Evolutionary conservation across 306 rosid genomes (phyloP).

Genomic region (Benincasa hispida): DNA sequence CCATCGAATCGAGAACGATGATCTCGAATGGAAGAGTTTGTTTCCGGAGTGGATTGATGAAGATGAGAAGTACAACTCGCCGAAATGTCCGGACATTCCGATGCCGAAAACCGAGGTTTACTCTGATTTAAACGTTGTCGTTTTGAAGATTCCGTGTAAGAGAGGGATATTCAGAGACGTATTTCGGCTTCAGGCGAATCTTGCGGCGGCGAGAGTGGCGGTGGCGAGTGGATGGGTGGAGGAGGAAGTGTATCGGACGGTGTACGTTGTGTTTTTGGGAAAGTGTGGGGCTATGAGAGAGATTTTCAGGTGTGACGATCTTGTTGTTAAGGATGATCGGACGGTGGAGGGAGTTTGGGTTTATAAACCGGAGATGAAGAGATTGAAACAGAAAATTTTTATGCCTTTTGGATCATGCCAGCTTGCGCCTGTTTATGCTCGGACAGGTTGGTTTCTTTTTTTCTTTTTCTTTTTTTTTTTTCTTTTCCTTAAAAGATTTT

Average conservation of each 20-base stretch:
- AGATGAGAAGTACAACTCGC: slow-evolving; percentile 15
- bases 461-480: not conserved
- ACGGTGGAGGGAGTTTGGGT: slow-evolving; percentile 29
- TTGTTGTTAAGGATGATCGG: slow-evolving; percentile 11
- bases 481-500: not conserved
- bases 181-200: slow-evolving; percentile 57
- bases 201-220: slow-evolving; percentile 65
- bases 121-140: slow-evolving; percentile 38
- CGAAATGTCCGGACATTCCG: slow-evolving; percentile 51
- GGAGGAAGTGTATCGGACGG: slow-evolving; percentile 20
- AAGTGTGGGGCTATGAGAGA: slow-evolving; percentile 75
- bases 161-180: slow-evolving; percentile 33
- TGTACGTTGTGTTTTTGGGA: slow-evolving; percentile 56
- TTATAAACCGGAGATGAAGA: slow-evolving; percentile 47
- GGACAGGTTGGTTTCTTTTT: slow-evolving; percentile 31
- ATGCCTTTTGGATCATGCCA: slow-evolving; percentile 81
- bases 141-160: slow-evolving; percentile 51
- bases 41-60: slow-evolving; percentile 73
- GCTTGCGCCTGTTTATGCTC: slow-evolving; percentile 41
- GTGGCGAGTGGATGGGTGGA: slow-evolving; percentile 34
- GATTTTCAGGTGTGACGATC: slow-evolving; percentile 76
- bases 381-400: slow-evolving; percentile 42
- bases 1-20: slow-evolving; percentile 11
- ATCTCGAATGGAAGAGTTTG: slow-evolving; percentile 34
- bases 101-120: slow-evolving; percentile 29